Conservation (phyloP, 2,329 filamentous ascomycete species). For the Scleromitrula shiraiana region DNA sequence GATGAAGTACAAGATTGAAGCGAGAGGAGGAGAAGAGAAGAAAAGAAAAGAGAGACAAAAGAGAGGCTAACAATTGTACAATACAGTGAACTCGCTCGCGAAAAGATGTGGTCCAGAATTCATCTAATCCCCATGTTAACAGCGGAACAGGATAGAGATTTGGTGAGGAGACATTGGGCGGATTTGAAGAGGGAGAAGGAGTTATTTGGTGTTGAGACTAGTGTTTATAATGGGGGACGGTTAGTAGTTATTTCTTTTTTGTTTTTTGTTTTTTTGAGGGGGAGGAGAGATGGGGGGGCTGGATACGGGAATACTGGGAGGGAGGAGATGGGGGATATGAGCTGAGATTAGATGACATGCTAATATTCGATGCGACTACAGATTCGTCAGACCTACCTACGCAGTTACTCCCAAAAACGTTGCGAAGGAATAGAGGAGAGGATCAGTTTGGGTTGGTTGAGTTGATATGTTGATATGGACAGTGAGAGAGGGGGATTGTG, state of each 20-base stretch:
- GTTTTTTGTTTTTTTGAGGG: not conserved
- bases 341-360: constrained; percentile 8
- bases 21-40: too few relatives aligned
- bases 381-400: constrained; percentile 76
- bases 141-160: constrained; percentile 93
- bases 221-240: constrained; percentile 84
- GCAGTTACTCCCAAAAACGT: constrained; percentile 53
- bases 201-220: constrained; percentile 73
- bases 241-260: constrained; percentile 37
- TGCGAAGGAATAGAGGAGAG: constrained; percentile 18
- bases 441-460: not conserved
- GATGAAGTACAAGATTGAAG: too few relatives aligned
- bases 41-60: too few relatives aligned
- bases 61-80: constrained; percentile 1
- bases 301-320: not conserved
- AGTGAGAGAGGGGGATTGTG: not conserved
- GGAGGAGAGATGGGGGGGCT: not conserved
- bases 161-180: constrained; percentile 77
- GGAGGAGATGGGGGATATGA: not conserved
- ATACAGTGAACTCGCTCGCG: constrained; percentile 77
- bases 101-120: constrained; percentile 98
- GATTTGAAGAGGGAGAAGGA: constrained; percentile 87
- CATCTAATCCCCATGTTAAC: constrained; percentile 89
- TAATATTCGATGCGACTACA: constrained; percentile 30
- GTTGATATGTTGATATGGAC: not conserved